Evolutionary conservation across 176 grass and related monocot genomes (phyloP), one percentile per base, ranked within the genome.

Genomic region (Aegilops speltoides): DNA sequence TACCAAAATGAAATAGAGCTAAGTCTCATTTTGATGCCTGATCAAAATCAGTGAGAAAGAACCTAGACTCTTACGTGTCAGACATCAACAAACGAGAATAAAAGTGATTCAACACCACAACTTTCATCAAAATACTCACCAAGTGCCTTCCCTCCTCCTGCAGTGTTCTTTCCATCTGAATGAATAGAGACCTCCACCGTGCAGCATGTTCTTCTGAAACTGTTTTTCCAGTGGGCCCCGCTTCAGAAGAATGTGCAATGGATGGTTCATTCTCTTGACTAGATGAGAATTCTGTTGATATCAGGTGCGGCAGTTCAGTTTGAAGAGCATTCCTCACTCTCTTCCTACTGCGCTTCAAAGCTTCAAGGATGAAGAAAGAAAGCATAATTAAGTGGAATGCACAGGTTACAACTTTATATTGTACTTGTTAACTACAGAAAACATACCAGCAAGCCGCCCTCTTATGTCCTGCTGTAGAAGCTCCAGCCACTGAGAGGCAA

Each of bases 401-500:
- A 71, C 64, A 64, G 41, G 2, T 70, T 29, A 38, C 31, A 88
- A 36, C 12, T 68, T 76, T 12, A 0, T 8, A 48, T 68, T 38
- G n/a, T 78, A 73, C 5, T 34, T 87, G 46, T 75, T 50, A 25
- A 65, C 15, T 76, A 8, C 54, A 50, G 70, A 66, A 86, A 23
- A 57, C 66, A 79, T 91, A 99, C 97, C 97, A 89, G 93, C 90
- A 83, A 96, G 94, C 64, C 97, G 92, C 31, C 97, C 97, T 90
- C 95, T 89, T 76, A 99, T 94, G 66, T 99, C 97, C 54, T 96
- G 94, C 33, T 93, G 97, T 72, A 99, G 85, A 40, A 99, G 89
- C 40, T 94, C 97, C 89, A 99, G 82, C 97, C 97, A 99, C 52
- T 96, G 94, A 77, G 92, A 96, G 63, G 94, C 94, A 83, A 94